Evolutionary conservation across 2,329 filamentous ascomycete genomes (phyloP).

Genomic region (Nothomitra cinnamomea): DNA sequence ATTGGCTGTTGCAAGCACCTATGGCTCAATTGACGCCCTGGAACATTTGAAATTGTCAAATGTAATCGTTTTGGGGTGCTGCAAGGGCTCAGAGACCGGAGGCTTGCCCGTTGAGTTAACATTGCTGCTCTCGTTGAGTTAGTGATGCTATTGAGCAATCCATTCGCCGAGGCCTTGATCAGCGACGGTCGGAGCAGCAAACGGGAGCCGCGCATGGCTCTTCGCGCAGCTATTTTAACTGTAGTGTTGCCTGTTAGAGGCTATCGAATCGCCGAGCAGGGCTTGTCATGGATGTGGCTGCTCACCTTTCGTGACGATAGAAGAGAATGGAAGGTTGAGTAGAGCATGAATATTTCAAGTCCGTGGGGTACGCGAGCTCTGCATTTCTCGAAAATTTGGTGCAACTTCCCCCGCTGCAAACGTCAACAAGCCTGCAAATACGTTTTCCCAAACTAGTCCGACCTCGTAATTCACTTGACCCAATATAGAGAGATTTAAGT

Average conservation of each 20-base stretch:
- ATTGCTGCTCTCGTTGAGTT: background rate
- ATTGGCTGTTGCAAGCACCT: background rate
- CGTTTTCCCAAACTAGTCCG: too few species aligned
- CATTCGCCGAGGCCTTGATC: background rate
- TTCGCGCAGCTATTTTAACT: background rate
- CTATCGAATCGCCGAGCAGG: background rate
- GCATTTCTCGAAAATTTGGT: too few species aligned
- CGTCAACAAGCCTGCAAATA: too few species aligned
- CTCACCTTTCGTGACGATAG: background rate
- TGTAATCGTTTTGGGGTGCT: background rate
- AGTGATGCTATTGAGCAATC: background rate
- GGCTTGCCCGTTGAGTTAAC: background rate
- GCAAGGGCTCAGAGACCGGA: background rate
- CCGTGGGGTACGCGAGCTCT: too few species aligned
- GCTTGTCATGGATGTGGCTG: background rate
- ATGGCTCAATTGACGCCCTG: background rate
- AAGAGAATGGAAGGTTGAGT: background rate
- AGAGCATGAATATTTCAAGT: background rate
- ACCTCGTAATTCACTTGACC: too few species aligned
- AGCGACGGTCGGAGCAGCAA: background rate
- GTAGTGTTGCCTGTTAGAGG: background rate
- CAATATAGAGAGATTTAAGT: too few species aligned
- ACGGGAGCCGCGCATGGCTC: constrained; percentile 2
- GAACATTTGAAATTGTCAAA: background rate
- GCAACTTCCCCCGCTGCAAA: background rate